Evolutionary conservation across 305 asterid genomes (phyloP), one percentile per base, ranked within the genome.

Genomic region (Fraxinus baroniana): DNA sequence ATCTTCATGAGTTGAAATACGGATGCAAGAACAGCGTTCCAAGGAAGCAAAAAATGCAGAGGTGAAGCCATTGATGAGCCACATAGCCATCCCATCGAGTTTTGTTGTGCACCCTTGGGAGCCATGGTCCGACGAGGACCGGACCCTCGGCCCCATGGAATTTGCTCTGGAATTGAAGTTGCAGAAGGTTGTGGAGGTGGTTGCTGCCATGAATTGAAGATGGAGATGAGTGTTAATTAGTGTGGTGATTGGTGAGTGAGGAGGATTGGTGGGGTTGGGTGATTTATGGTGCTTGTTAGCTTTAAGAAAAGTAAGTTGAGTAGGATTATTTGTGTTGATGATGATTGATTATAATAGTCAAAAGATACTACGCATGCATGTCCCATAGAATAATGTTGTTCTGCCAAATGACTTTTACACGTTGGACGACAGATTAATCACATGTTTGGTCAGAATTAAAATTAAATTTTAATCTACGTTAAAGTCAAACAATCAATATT

Each of bases 11-110:
- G 91, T 88, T n/a, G 89, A 76, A 22, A 88, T 81, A 57, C 88
- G 88, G 76, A 88, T 88, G 79, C 91, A 88, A 74, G 91, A 88
- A 46, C 91, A 88, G 70, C 85, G 83, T 10, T 88, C 86, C 15
- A 88, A 36, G 73, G 91, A 88, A 1, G 90, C 90, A 44, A 86
- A 88, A 71, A 88, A 88, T n/a, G 87, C 90, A 10, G 57, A 52
- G 1, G 90, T 83, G 52, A 86, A 85, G 7, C 91, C 91, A 28
- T 88, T 85, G 33, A 87, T 62, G 55, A 88, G 76, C 91, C 91
- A 88, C 90, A 86, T 86, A 2, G 88, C 88, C 81, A 88, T 74
- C 13, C 91, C 90, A 32, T 88, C 90, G 24, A 88, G 24, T 76
- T 79, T 88, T 60, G 86, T 60, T 7, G n/a, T 64, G 57, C 88